Evolutionary conservation across 2,329 filamentous ascomycete genomes (phyloP).

Genomic region (Fusarium avenaceum): DNA sequence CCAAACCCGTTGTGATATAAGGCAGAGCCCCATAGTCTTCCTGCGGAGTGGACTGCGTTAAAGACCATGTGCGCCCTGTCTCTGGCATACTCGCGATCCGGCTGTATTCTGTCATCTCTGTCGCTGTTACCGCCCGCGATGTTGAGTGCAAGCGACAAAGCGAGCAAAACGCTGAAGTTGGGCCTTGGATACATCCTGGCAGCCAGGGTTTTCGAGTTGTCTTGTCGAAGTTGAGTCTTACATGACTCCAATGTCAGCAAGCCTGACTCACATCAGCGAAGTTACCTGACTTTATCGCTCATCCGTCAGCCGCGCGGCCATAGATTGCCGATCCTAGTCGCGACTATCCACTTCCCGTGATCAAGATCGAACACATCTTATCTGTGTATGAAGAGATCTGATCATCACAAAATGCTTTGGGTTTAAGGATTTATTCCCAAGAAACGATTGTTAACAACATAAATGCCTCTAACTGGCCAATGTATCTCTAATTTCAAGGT

Average conservation of each 20-base stretch:
- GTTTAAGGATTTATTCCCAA: background rate
- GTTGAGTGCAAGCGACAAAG: slow-evolving; percentile 29
- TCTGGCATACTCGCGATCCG: slow-evolving; percentile 56
- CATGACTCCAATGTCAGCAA: slow-evolving; percentile 4
- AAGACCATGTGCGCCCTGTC: slow-evolving; percentile 75
- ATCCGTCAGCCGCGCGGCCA: slow-evolving; percentile 41
- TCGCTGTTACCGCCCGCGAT: slow-evolving; percentile 9
- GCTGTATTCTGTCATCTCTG: slow-evolving; percentile 47
- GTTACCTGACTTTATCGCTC: slow-evolving; percentile 2
- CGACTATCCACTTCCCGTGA: slow-evolving; percentile 32
- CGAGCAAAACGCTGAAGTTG: slow-evolving; percentile 17
- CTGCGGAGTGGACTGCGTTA: slow-evolving; percentile 78
- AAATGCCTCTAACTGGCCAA: background rate
- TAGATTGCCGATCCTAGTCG: slow-evolving; percentile 13
- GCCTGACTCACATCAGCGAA: slow-evolving; percentile 13
- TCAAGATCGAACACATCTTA: slow-evolving; percentile 30
- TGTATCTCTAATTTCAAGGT: no score
- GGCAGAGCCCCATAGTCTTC: slow-evolving; percentile 81
- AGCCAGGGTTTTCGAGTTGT: background rate
- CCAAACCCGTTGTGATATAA: slow-evolving; percentile 82
- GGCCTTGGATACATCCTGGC: slow-evolving; percentile 35
- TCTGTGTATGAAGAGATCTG: slow-evolving; percentile 20
- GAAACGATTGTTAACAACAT: background rate
- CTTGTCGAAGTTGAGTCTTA: background rate
- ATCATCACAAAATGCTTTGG: slow-evolving; percentile 23